Evolutionary conservation across 2,329 filamentous ascomycete genomes (phyloP), one percentile per base, ranked within the genome.

Genomic region (Colletotrichum coccodes): DNA sequence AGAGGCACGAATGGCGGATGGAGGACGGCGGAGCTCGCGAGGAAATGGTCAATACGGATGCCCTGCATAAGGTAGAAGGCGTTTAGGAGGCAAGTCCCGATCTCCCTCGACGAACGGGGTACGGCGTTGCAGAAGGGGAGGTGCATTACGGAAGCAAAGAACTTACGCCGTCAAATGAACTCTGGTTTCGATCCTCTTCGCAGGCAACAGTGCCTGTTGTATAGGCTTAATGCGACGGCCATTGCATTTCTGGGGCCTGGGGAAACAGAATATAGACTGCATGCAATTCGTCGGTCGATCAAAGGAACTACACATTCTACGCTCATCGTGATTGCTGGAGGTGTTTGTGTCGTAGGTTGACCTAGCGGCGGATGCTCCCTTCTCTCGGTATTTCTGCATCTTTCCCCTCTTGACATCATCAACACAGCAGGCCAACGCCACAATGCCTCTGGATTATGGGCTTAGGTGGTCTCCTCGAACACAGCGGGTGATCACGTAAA

Each of bases 21-120:
- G 61, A 38, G 36, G 36, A 36, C 8, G 28, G 56, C 28, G 42
- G 40, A 60, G 49, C 26, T 65, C 54, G 61, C 60, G 42, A 26
- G 18, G 61, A 32, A 49, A 49, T 30, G 34, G 44, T 60, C 49
- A 36, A 60, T 18, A 50, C 44, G 61, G 65, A 60, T 69, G 66
- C 49, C 56, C 61, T 66, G 66, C 66, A 69, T 69, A 66, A 66
- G 49, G 47, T 66, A 69, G 62, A 69, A 54, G 66, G 66, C 66
- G 66, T 69, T 69, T 54, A 60, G 61, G 66, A 50, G 66, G 54
- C 66, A 60, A 34, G 34, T 38, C 53, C 65, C 53, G 38, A 49
- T 58, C 49, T 42, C 38, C 40, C 61, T 69, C 30, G 58, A 40
- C 26, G 40, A 66, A 54, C 56, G 66, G 56, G 62, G 49, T 8